Conservation (phyloP, 345 rosid genomes). For the Excoecaria agallocha region DNA sequence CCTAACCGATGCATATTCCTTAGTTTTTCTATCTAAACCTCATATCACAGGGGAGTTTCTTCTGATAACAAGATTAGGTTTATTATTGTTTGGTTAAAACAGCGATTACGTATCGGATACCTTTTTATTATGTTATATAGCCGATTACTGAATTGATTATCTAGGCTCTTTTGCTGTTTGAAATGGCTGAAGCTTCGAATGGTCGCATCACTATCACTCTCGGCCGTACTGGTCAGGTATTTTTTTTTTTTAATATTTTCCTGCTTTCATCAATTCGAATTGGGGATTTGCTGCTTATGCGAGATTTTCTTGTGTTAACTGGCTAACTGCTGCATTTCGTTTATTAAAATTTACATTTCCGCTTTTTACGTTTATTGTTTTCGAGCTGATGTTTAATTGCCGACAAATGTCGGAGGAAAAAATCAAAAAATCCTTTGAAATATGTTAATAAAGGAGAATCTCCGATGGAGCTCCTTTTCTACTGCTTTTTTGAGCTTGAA, state of each 20-base stretch:
- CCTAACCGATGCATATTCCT: neutral
- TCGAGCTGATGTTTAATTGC: constrained; percentile 12
- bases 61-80: neutral
- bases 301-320: neutral
- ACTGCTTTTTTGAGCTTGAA: neutral
- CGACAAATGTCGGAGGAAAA: constrained; percentile 10
- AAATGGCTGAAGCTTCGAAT: constrained; percentile 71
- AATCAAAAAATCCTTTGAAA: neutral
- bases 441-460: neutral
- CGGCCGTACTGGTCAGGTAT: constrained; percentile 82
- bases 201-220: constrained; percentile 79
- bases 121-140: neutral
- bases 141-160: neutral
- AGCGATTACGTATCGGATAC: neutral
- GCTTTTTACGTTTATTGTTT: neutral
- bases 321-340: neutral
- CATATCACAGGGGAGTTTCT: neutral
- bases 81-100: neutral
- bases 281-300: constrained; percentile 6
- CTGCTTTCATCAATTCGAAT: neutral
- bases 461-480: neutral
- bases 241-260: neutral
- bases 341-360: neutral
- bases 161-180: constrained; percentile 32
- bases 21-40: neutral